Evolutionary conservation across 176 grass and related monocot genomes (phyloP), one percentile per base, ranked within the genome.

Genomic region (Oryza brachyantha): DNA sequence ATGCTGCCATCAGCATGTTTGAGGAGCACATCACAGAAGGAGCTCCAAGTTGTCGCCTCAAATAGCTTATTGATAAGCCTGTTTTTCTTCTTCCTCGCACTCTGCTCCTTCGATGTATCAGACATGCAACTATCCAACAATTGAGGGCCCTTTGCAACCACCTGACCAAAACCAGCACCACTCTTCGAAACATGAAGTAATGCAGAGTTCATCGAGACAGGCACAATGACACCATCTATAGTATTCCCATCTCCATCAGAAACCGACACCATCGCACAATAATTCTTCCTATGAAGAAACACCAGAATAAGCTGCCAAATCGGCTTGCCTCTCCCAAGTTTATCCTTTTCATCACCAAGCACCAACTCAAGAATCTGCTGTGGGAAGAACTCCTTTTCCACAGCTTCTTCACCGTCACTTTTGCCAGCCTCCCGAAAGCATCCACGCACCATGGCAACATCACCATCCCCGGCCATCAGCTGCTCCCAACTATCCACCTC

Each of bases 261-360:
- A 79, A 97, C 52, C 0, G 82, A 94, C 5, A 90, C 89, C 39
- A 87, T 13, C 52, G 89, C 91, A 21, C 91, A 88, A 43, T 86
- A 97, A 41, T 61, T 90, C 55, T 34, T 85, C 45, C 75, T 77
- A 38, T 73, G 77, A 58, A 99, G 92, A 41, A 99, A 99, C 64
- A 89, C 76, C 42, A 99, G 73, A 86, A 99, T 82, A 38, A 99
- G 75, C 83, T 99, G 96, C 96, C 96, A 99, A 79, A 95, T 89
- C 5, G 96, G 90, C 75, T 75, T 91, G 68, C 70, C 74, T 38
- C 13, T 50, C 52, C 82, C 85, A 65, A 89, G 19, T 39, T 60
- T 74, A 29, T 68, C 82, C 21, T 79, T 77, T 63, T 91, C 86
- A 13, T 66, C 60, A 26, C 88, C 84, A 9, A 93, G 67, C 35